These are phyloP conservation scores for Phyllosticta capitalensis DNA, from an alignment of 2,329 filamentous ascomycete genomes.

Conservation along the genomic window DNA sequence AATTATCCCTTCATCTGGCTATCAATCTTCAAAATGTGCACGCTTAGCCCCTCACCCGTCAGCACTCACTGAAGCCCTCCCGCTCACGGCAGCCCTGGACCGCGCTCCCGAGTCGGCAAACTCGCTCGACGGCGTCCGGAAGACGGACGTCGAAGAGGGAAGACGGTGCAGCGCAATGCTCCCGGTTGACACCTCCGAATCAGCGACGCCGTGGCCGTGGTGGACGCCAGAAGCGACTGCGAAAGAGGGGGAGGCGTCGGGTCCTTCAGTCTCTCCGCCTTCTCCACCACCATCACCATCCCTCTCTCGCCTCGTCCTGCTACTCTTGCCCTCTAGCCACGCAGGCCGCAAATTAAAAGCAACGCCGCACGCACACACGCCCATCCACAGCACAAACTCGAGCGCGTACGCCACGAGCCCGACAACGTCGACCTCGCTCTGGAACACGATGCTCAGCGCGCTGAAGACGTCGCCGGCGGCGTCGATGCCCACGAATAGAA, in stretches of 20 bases:
- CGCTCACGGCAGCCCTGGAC: constrained; percentile 4
- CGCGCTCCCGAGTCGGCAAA: constrained; percentile 13
- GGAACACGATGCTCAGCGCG: constrained; percentile 54
- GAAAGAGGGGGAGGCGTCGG: too few relatives aligned
- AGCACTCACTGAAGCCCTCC: not conserved
- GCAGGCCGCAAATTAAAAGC: constrained; percentile 57
- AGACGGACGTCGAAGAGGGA: constrained; percentile 55
- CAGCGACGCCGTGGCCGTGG: not conserved
- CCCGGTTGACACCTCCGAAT: not conserved
- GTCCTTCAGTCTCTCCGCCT: not conserved
- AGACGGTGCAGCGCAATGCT: constrained; percentile 37
- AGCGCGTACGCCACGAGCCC: constrained; percentile 59
- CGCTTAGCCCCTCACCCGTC: too few relatives aligned
- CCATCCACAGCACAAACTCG: constrained; percentile 57
- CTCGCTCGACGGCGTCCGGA: constrained; percentile 45
- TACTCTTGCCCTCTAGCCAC: constrained; percentile 39
- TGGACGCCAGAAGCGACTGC: not conserved
- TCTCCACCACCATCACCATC: not conserved
- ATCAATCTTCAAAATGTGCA: too few relatives aligned
- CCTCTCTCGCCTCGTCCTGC: constrained; percentile 15
- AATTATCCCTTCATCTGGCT: too few relatives aligned
- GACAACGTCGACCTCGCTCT: constrained; percentile 48
- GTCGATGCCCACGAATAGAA: constrained; percentile 62
- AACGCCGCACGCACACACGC: constrained; percentile 55
- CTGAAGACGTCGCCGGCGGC: constrained; percentile 60